Conservation (phyloP, 768 basidiomycete species). For the Rhizopogon vinicolor region DNA sequence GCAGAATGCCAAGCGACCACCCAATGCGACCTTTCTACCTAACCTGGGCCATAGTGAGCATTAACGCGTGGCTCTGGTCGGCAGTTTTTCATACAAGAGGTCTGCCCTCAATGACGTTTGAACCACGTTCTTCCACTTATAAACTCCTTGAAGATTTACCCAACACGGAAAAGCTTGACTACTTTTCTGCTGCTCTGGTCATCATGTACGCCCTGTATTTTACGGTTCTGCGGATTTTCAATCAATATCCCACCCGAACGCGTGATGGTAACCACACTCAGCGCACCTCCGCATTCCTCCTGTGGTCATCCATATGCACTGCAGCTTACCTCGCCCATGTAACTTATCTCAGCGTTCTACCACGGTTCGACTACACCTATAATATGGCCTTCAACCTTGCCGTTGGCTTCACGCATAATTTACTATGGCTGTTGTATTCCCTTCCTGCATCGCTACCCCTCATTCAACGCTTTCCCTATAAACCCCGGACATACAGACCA, state of each 20-base stretch:
- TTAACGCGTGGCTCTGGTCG: slow-evolving; percentile 94
- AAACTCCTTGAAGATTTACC: slow-evolving; percentile 55
- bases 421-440: slow-evolving; percentile 76
- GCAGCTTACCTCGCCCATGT: slow-evolving; percentile 65
- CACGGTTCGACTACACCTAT: slow-evolving; percentile 90
- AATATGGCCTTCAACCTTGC: slow-evolving; percentile 83
- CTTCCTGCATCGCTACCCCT: slow-evolving; percentile 44
- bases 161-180: slow-evolving; percentile 86
- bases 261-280: slow-evolving; percentile 17
- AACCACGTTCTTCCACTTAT: slow-evolving; percentile 2
- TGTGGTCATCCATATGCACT: slow-evolving; percentile 51
- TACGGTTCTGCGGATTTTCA: slow-evolving; percentile 70
- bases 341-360: slow-evolving; percentile 69
- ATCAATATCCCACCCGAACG: slow-evolving; percentile 51
- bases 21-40: slow-evolving; percentile 70
- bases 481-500: slow-evolving; percentile 56
- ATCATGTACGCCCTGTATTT: slow-evolving; percentile 81
- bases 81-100: slow-evolving; percentile 91
- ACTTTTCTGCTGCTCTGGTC: slow-evolving; percentile 87
- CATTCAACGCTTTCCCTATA: slow-evolving; percentile 50
- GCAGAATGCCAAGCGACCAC: slow-evolving; percentile 46
- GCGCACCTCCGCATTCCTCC: slow-evolving; percentile 13
- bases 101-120: slow-evolving; percentile 26
- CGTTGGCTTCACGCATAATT: slow-evolving; percentile 75
- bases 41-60: slow-evolving; percentile 60